Base-by-base conservation (phyloP, 805 yeast genomes). In the Pichia ethanolica region DNA sequence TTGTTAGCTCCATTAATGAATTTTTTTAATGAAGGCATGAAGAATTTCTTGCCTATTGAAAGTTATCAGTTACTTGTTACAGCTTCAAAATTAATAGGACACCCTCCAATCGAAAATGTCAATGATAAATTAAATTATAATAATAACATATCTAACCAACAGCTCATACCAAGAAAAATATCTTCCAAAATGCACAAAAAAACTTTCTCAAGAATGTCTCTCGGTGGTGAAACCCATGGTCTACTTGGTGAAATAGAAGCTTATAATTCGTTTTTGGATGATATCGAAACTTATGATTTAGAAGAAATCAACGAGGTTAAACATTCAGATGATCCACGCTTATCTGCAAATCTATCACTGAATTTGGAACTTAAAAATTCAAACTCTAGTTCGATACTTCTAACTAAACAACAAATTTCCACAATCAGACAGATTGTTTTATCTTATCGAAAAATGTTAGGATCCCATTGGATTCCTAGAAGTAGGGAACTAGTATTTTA, bases 21-120 rank as follows among this genome's bases (percentile, higher is more conserved):
- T 59, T 85, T 89, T 61, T 82, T 87, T 60, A 86, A 86, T 62
- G 95, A 86, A 64, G 89, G 82, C 12, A 72, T 82, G n/a, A 71
- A 78, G n/a, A 59, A 64, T 11, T 71, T 64, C 50, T 67, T 85
- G 47, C 95, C 93, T 0, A 65, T 82, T 25, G 91, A 86, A 55
- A 71, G 86, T 3, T 77, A 79, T 65, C 73, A 68, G 50, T 64
- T 86, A 51, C 70, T 85, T 33, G 88, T 81, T 50, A 65, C 78
- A 1, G 82, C 86, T 1, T 80, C 90, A 0, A 77, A 68, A 56
- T 65, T 86, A 43, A 74, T 83, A 30, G 74, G 79, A 3, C 70
- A 67, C 39, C 82, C 83, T 5, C 76, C 81, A 35, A 68, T 71
- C 33, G 81, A 73, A 58, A 64, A 70, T 28, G 57, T 55, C 34